Base-by-base conservation (phyloP, 83 land plant species). In the Thuja plicata region DNA sequence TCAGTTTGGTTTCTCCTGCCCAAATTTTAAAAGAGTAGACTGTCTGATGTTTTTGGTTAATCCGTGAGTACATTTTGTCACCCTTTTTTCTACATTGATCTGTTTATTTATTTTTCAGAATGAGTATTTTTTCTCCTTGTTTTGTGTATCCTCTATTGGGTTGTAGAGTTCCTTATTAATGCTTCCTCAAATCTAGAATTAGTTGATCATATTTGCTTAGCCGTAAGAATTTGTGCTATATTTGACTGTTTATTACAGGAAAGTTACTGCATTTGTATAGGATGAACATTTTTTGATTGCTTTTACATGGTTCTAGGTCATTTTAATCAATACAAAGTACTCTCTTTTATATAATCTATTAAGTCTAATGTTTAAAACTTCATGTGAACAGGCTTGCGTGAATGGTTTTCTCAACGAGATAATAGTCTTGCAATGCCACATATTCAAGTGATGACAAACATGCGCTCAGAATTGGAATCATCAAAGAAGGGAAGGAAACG, bases 351-450 rank as follows among this genome's bases (percentile, higher is more conserved):
- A 15, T 21, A 80, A 38, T 6, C 24, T 79, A 9, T 27, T 7
- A 82, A 24, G 46, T 17, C 30, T 81, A 43, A 11, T 45, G 38
- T 82, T 46, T 12, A 45, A 10, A 24, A 2, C 1, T 41, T 11
- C 13, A 3, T 82, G 54, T 46, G n/a, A 82, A 87, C 92, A 97
- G 99, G 99, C 34, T 87, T 97, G 86, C 94, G 99, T 48, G 97
- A 96, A 90, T 96, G 94, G 93, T 96, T 96, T 94, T 87, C 96
- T 71, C 96, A 97, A 89, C 91, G 93, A 80, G 97, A 97, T 94
- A 94, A 92, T 88, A 88, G 88, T 85, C 89, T 92, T 86, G 87
- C 81, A 19, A 89, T 89, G 80, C 94, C 97, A 66, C 95, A 95
- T 83, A 94, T 96, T 38, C 97, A 93, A 55, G 92, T 93, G 79